Conservation (phyloP, 257 asterid genomes). For the Solanum pimpinellifolium region DNA sequence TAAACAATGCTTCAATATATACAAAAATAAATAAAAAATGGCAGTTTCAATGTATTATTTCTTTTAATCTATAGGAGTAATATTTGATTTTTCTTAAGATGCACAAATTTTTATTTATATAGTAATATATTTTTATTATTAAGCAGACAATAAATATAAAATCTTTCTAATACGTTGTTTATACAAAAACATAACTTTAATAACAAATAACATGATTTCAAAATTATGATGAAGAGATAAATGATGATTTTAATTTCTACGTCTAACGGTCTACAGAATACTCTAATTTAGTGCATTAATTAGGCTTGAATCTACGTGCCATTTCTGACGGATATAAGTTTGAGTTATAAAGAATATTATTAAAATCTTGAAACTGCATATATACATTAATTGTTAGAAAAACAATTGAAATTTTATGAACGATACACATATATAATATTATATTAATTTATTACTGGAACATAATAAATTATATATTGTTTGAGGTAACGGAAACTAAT, state of each 20-base stretch:
- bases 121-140: not conserved
- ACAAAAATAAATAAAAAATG: too few species aligned
- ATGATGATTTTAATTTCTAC: not conserved
- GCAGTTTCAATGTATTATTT: not conserved
- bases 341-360: not conserved
- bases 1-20: not conserved
- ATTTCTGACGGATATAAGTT: not conserved
- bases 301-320: not conserved
- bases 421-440: not conserved
- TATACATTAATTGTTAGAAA: not conserved
- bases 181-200: not conserved
- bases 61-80: not conserved
- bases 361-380: not conserved
- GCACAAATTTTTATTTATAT: too few species aligned
- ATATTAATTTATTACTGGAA: not conserved
- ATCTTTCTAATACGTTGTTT: not conserved
- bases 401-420: not conserved
- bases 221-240: not conserved
- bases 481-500: not conserved
- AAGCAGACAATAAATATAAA: not conserved
- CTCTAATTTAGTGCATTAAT: not conserved
- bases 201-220: not conserved
- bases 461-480: not conserved
- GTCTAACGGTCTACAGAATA: not conserved
- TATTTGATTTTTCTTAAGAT: not conserved